Conservation (phyloP, 2,329 filamentous ascomycete species). For the Zymoseptoria ardabiliae region DNA sequence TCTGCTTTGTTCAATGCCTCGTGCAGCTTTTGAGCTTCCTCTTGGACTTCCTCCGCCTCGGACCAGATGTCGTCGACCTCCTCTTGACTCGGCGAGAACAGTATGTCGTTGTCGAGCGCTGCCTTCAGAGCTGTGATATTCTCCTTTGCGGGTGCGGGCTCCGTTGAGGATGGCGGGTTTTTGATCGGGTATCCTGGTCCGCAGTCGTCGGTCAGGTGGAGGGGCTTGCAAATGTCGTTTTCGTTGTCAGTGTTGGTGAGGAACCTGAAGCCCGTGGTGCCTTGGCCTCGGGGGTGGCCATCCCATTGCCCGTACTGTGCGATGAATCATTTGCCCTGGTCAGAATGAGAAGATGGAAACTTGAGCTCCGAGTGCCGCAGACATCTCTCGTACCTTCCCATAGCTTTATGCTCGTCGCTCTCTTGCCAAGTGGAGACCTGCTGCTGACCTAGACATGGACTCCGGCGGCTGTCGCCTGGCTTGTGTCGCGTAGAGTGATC, state of each 20-base stretch:
- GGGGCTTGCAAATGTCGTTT: neutral
- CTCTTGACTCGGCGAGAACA: too few relatives aligned
- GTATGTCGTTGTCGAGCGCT: neutral
- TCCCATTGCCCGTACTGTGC: conserved; percentile 27
- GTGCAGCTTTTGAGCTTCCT: too few relatives aligned
- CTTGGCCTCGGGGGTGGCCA: conserved; percentile 19
- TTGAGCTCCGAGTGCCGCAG: too few relatives aligned
- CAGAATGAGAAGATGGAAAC: too few relatives aligned
- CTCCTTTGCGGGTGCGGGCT: neutral
- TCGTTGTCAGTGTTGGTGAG: conserved; percentile 3
- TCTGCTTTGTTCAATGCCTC: too few relatives aligned
- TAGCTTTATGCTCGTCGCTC: neutral
- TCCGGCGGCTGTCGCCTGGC: neutral
- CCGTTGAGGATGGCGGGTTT: neutral
- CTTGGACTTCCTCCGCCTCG: too few relatives aligned
- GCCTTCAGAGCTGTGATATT: conserved; percentile 21
- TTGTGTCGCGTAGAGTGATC: neutral
- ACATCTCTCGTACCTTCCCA: neutral
- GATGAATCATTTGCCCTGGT: conserved; percentile 13
- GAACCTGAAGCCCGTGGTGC: conserved; percentile 19
- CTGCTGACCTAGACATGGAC: neutral
- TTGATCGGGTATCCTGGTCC: neutral
- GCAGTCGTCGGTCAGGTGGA: neutral
- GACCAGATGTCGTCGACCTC: too few relatives aligned
- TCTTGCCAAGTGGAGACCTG: neutral